Percentiles rank a stretch among this genome's conserved stretches.
These are phyloP conservation scores for Bruguiera parviflora DNA, from an alignment of 345 rosid genomes.

Conservation along the genomic window DNA sequence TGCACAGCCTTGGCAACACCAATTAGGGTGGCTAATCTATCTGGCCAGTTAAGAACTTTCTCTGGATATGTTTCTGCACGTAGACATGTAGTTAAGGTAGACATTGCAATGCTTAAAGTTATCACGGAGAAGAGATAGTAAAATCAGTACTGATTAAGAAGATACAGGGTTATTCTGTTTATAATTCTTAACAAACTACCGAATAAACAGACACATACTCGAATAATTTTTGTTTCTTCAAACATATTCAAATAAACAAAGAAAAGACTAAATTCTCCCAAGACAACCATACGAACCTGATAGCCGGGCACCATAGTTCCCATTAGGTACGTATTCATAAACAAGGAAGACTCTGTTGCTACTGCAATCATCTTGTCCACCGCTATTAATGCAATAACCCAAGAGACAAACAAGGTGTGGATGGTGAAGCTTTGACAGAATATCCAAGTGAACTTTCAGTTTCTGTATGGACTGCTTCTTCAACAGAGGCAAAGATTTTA, in stretches of 20 bases:
- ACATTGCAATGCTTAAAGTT: not conserved
- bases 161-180: not conserved
- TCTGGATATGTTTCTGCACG: slow-evolving; percentile 59
- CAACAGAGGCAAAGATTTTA: slow-evolving; percentile 53
- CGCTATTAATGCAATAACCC: slow-evolving; percentile 72
- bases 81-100: not conserved
- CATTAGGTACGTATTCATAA: slow-evolving; percentile 65
- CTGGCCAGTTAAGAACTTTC: slow-evolving; percentile 81
- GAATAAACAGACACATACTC: not conserved
- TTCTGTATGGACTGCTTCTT: slow-evolving; percentile 70
- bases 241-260: not conserved
- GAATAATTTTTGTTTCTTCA: not conserved
- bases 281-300: slow-evolving; percentile 55
- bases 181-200: not conserved
- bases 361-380: slow-evolving; percentile 44
- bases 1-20: slow-evolving; percentile 93
- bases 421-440: slow-evolving; percentile 84
- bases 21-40: slow-evolving; percentile 71
- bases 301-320: slow-evolving; percentile 63
- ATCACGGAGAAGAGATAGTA: too few relatives aligned
- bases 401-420: slow-evolving; percentile 78
- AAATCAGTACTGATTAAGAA: too few relatives aligned
- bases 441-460: slow-evolving; percentile 64
- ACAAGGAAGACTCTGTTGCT: slow-evolving; percentile 59
- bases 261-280: not conserved